Evolutionary conservation across 2,329 filamentous ascomycete species (phyloP).

Genomic region (Penicillium glabrum): DNA sequence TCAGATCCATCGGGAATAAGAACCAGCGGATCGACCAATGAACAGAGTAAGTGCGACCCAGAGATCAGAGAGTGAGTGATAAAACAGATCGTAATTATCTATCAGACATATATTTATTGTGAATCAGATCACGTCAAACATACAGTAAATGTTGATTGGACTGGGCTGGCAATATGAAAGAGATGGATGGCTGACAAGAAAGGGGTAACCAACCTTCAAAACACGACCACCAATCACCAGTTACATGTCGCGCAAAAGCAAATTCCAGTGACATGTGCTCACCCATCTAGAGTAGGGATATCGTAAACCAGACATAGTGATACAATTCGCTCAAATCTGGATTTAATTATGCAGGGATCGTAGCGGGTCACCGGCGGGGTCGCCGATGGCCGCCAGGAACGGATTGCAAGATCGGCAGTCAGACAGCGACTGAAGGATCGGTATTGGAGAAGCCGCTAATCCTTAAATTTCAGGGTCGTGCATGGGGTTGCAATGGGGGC

Average conservation of each 20-base stretch:
- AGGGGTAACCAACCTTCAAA: neutral
- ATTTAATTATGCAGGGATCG: neutral
- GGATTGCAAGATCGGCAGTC: neutral
- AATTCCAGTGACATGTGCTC: neutral
- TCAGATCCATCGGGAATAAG: neutral
- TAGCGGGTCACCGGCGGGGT: neutral
- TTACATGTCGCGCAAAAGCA: neutral
- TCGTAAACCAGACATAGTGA: neutral
- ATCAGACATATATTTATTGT: neutral
- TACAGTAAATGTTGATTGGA: neutral
- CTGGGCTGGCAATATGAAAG: neutral
- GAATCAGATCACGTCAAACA: no score
- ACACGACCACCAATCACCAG: neutral
- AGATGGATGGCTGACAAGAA: neutral
- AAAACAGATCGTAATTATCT: neutral
- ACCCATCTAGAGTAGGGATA: neutral
- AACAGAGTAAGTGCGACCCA: neutral
- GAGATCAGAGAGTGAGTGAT: neutral
- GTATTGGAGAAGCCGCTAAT: neutral
- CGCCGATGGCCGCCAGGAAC: neutral
- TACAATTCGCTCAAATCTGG: neutral
- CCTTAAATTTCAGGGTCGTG: slow-evolving; percentile 7
- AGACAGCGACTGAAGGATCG: neutral
- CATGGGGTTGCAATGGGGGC: slow-evolving; percentile 8
- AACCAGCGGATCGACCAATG: neutral